Evolutionary conservation across 2,329 filamentous ascomycete genomes (phyloP), one percentile per base, ranked within the genome.

Genomic region (Colletotrichum incanum): DNA sequence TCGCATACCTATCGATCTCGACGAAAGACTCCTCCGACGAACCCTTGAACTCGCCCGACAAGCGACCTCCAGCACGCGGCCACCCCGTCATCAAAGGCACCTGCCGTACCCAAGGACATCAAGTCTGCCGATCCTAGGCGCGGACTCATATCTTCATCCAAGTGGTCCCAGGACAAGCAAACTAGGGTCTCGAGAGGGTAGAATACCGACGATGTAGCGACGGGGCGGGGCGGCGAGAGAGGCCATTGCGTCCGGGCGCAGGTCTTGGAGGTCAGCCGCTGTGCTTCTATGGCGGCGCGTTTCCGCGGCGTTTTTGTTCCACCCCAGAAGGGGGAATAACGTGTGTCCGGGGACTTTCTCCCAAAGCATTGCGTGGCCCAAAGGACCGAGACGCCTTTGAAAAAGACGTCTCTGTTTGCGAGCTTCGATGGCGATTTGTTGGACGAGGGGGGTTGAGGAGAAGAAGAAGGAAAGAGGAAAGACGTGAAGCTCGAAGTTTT

Each of bases 351-450:
- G 96, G 96, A 98, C 96, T 98, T 98, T 98, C 96, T 98, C 96
- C 96, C 95, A 96, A 98, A 98, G 95, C 95, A 81, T 77, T 74
- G 61, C 73, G 77, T 80, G 78, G 80, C 75, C 79, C 81, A 80
- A 84, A 76, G 78, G 78, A 75, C 78, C 80, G 79, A 71, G 67
- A 73, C 54, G 58, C 31, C 56, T 41, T 63, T 78, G 76, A 77
- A 76, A 81, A 79, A 78, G 82, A 78, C 79, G 80, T 90, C 88
- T 93, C 94, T 93, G 94, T 97, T 86, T 93, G 94, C 95, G 86
- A 94, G 95, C 96, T 98, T 98, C 93, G 95, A 97, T 92, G 93
- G 95, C 96, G 96, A 98, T 98, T 94, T 94, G 94, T 98, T 91
- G 94, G 95, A 89, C 95, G 95, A 98, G 94, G 91, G 93, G 92